These are phyloP conservation scores for Ogataea salicorniae DNA, from an alignment of 805 yeast species.

Conservation along the genomic window DNA sequence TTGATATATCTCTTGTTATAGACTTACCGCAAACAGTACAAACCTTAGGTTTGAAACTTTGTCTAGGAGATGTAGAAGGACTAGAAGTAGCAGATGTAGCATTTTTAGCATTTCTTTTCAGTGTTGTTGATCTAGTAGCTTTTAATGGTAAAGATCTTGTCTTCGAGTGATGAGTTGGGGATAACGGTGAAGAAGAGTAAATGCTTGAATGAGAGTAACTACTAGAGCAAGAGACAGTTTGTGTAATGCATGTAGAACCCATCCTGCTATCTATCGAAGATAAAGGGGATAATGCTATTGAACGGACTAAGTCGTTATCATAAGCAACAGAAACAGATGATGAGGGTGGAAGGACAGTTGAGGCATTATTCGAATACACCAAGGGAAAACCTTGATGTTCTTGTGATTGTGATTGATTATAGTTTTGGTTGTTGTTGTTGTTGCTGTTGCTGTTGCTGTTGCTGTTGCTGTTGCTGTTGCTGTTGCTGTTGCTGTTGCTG, in stretches of 20 bases:
- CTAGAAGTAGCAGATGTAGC: background rate
- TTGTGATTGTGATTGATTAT: background rate
- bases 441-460: too few relatives aligned
- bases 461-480: too few relatives aligned
- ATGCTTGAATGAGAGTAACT: too few relatives aligned
- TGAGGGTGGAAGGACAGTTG: background rate
- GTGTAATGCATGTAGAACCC: background rate
- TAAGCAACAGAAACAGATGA: background rate
- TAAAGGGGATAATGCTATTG: background rate
- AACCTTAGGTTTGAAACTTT: conserved; percentile 10
- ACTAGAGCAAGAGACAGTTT: too few relatives aligned
- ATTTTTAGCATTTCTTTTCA: background rate
- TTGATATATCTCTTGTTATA: conserved; percentile 54
- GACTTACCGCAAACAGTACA: conserved; percentile 51
- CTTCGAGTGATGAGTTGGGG: too few relatives aligned
- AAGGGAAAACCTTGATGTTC: background rate
- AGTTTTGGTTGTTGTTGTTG: too few relatives aligned
- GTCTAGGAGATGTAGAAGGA: background rate
- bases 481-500: too few relatives aligned
- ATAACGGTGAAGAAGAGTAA: too few relatives aligned
- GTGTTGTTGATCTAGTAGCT: background rate
- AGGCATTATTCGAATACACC: too few relatives aligned
- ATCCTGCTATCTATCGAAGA: background rate
- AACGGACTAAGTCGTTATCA: background rate
- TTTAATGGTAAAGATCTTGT: too few relatives aligned